Conservation (phyloP, 768 basidiomycete species). For the Boletus bicolor region DNA sequence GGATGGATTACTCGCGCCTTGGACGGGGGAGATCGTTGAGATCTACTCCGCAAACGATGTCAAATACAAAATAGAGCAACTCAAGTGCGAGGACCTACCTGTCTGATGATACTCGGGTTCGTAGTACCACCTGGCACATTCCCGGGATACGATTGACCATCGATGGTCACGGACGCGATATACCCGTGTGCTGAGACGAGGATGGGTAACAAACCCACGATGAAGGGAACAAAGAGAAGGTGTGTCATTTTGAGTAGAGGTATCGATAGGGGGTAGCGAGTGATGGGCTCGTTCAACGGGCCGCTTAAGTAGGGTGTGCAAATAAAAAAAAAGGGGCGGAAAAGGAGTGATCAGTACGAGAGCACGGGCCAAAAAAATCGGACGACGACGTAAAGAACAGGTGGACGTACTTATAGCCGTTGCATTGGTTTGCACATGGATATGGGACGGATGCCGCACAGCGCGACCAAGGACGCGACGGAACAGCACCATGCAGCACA, state of each 20-base stretch:
- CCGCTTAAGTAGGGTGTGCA: conserved; percentile 6
- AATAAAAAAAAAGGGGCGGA: conserved; percentile 4
- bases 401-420: conserved; percentile 18
- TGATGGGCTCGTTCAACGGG: conserved; percentile 21
- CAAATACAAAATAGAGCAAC: not conserved
- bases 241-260: conserved; percentile 10
- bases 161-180: conserved; percentile 28
- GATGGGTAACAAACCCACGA: conserved; percentile 14
- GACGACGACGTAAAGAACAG: not conserved
- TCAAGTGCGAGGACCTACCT: conserved; percentile 23
- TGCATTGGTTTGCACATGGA: conserved; percentile 12
- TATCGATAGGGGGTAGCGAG: not conserved
- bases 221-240: conserved; percentile 9
- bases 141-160: conserved; percentile 28
- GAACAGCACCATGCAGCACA: not conserved
- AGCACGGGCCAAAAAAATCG: not conserved
- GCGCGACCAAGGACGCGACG: conserved; percentile 5
- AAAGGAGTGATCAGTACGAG: not conserved
- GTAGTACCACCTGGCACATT: conserved; percentile 33
- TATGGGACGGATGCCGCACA: conserved; percentile 15
- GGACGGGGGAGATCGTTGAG: conserved; percentile 44
- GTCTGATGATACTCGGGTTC: conserved; percentile 41
- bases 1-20: conserved; percentile 54
- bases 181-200: conserved; percentile 33
- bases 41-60: conserved; percentile 12